Conservation (phyloP, 2,329 filamentous ascomycete genomes). For the Cryphonectria naterciae region DNA sequence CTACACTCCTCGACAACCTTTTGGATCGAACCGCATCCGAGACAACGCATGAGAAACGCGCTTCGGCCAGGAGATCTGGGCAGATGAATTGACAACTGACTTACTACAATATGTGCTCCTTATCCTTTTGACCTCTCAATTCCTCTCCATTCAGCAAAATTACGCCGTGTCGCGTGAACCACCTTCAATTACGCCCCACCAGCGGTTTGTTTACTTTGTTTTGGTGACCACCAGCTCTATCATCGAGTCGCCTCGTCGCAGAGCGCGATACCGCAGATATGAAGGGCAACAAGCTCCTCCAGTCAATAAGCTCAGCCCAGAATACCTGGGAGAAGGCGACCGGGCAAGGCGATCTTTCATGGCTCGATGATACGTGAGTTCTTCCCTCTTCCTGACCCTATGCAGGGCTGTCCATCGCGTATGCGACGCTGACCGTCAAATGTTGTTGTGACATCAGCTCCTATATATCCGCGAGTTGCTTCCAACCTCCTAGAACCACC, state of each 20-base stretch:
- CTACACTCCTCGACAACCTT: neutral
- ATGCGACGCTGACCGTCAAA: neutral
- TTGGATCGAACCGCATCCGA: neutral
- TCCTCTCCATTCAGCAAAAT: neutral
- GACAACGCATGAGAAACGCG: neutral
- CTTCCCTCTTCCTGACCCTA: neutral
- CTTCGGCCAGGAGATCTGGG: neutral
- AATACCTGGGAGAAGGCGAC: conserved; percentile 1
- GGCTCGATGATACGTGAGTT: conserved; percentile 26
- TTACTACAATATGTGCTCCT: neutral
- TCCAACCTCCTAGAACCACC: conserved; percentile 32
- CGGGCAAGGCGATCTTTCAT: conserved; percentile 6
- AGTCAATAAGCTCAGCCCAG: neutral
- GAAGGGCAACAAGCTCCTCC: neutral
- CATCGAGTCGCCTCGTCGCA: conserved; percentile 13
- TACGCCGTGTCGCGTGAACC: neutral
- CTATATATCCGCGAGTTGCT: conserved; percentile 33
- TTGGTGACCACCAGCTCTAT: neutral
- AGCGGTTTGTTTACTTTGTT: conserved; percentile 21
- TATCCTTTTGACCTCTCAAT: neutral
- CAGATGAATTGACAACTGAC: neutral
- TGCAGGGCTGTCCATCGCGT: neutral
- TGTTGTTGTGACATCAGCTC: conserved; percentile 17
- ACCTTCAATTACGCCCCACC: neutral
- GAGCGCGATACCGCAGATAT: conserved; percentile 8